Evolutionary conservation across 2,329 filamentous ascomycete genomes (phyloP).

Genomic region (Aureobasidium mangrovei): DNA sequence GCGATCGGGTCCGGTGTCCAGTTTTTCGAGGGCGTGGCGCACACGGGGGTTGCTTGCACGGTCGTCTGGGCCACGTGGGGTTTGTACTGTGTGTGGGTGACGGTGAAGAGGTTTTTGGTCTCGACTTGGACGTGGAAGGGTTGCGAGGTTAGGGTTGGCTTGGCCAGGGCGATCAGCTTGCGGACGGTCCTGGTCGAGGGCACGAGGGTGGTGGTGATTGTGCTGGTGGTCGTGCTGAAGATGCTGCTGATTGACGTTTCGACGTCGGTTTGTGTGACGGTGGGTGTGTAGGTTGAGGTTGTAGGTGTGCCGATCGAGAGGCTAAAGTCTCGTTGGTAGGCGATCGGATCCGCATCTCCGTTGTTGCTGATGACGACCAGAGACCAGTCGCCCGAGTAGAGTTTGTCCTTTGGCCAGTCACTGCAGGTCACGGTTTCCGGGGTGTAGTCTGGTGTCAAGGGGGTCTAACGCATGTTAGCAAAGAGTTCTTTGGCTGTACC

Average conservation of each 20-base stretch:
- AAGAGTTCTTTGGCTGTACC: too few species aligned
- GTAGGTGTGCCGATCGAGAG: slow-evolving; percentile 29
- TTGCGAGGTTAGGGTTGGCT: background rate
- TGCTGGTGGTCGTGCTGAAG: background rate
- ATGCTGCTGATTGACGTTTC: background rate
- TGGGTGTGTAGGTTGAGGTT: slow-evolving; percentile 24
- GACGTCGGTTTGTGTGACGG: slow-evolving; percentile 9
- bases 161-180: background rate
- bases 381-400: slow-evolving; percentile 35
- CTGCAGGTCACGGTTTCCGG: slow-evolving; percentile 1
- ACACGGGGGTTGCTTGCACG: background rate
- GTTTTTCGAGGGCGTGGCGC: background rate
- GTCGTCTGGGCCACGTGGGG: background rate
- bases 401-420: slow-evolving; percentile 28
- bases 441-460: slow-evolving; percentile 31
- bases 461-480: slow-evolving; percentile 17
- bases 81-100: background rate
- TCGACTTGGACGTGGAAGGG: background rate
- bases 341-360: slow-evolving; percentile 34
- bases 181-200: background rate
- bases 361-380: slow-evolving; percentile 36
- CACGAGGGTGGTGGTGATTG: background rate
- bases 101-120: background rate
- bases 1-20: background rate
- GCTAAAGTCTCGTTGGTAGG: slow-evolving; percentile 34